Conservation (phyloP, 164 flowering plant species). For the Liriodendron chinense region DNA sequence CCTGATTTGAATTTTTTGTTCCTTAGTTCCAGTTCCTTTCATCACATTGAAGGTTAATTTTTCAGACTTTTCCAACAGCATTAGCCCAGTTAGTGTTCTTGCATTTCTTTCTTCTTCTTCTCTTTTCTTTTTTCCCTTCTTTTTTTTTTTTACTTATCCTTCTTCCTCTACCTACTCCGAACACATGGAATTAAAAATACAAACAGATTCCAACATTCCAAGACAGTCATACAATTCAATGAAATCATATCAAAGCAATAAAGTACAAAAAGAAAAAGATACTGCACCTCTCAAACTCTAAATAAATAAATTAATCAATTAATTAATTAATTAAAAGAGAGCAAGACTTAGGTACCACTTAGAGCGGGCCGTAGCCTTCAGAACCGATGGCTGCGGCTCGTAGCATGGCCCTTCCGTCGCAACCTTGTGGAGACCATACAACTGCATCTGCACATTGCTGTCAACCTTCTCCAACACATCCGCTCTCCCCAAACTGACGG, state of each 20-base stretch:
- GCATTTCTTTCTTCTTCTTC: not conserved
- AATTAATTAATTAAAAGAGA: not conserved
- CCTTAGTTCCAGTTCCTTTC: too few relatives aligned
- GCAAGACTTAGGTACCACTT: constrained; percentile 57
- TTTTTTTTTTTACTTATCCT: not conserved
- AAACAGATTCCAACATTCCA: not conserved
- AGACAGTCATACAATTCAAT: not conserved
- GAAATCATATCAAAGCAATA: constrained; percentile 6
- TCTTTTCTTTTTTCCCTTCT: not conserved
- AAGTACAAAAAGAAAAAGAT: not conserved
- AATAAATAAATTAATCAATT: not conserved
- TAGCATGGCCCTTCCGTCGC: constrained; percentile 79
- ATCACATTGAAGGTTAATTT: too few relatives aligned
- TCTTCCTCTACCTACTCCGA: not conserved
- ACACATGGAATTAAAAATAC: not conserved
- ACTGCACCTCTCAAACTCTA: not conserved
- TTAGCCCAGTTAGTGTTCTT: too few relatives aligned
- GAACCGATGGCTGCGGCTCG: constrained; percentile 64
- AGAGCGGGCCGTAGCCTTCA: constrained; percentile 68
- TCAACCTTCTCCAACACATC: constrained; percentile 33
- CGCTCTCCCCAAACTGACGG: constrained; percentile 29
- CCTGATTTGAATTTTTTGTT: too few relatives aligned
- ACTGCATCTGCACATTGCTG: constrained; percentile 57
- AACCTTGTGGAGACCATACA: constrained; percentile 71
- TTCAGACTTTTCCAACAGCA: too few relatives aligned